Evolutionary conservation across 768 basidiomycete species (phyloP).

Genomic region (Phylloporus rhodoxanthus): DNA sequence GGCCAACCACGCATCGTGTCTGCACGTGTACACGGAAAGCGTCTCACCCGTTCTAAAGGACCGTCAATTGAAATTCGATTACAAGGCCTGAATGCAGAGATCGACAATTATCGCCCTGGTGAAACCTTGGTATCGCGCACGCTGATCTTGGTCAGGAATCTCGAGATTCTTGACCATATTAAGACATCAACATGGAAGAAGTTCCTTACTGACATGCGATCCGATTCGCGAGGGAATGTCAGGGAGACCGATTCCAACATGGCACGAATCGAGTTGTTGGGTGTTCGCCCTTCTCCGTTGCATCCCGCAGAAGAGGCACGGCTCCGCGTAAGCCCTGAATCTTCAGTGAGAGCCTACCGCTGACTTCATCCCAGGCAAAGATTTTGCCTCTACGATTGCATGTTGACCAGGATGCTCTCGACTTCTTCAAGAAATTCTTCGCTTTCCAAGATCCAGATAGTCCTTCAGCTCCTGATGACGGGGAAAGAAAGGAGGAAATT

Average conservation of each 20-base stretch:
- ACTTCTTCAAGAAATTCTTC: constrained; percentile 96
- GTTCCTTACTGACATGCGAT: constrained; percentile 80
- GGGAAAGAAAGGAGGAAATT: constrained; percentile 40
- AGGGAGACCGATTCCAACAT: constrained; percentile 91
- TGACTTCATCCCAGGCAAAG: constrained; percentile 56
- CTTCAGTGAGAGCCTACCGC: neutral
- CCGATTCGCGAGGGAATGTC: constrained; percentile 81
- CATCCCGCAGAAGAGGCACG: constrained; percentile 70
- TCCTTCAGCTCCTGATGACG: constrained; percentile 31
- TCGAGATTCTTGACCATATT: constrained; percentile 95
- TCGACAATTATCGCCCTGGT: constrained; percentile 57
- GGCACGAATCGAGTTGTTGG: constrained; percentile 80
- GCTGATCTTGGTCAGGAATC: constrained; percentile 59
- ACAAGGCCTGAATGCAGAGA: constrained; percentile 54
- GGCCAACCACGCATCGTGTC: constrained; percentile 32
- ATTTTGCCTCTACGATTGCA: constrained; percentile 85
- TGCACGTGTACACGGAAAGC: constrained; percentile 47
- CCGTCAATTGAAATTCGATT: constrained; percentile 83
- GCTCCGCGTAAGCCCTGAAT: constrained; percentile 43
- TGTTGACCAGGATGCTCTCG: constrained; percentile 97
- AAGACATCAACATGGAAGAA: constrained; percentile 99
- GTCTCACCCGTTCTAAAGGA: constrained; percentile 64
- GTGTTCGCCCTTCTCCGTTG: constrained; percentile 65
- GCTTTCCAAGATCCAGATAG: constrained; percentile 67
- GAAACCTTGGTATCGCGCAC: constrained; percentile 58